Evolutionary conservation across 495 filamentous ascomycete species (phyloP), one percentile per base, ranked within the genome.

Genomic region (Hyaloscypha bicolor): DNA sequence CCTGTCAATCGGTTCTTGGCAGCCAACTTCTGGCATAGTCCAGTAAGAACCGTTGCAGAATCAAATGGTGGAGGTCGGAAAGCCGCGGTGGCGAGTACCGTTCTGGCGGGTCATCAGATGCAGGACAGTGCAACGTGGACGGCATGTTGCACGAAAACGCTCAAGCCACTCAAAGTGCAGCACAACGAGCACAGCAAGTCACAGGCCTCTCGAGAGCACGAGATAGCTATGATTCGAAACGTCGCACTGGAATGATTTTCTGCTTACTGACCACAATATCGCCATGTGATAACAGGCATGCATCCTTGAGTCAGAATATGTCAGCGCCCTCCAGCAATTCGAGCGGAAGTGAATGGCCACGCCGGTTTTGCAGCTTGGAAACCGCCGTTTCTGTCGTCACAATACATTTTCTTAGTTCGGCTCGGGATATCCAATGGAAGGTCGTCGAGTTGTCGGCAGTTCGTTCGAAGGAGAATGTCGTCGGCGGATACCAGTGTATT

Each of bases 91-190:
- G 21, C 53, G 19, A 56, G 53, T 56, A 56, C 53, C 53, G 16
- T 56, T 56, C 6, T 31, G 29, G 53, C 53, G 53, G 53, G 53
- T 56, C 53, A 30, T 48, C 35, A 37, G 35, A 37, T 37, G 35
- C 35, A 37, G 22, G 53, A 8, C 53, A 29, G 53, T 56, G 53
- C 51, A 6, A 53, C 9, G 51, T 53, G 51, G 51, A 25, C 51
- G 9, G 51, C 53, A 56, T 25, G 29, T 25, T 56, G 53, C 22
- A 56, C 29, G 21, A 8, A 29, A 56, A 31, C 53, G 29, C 21
- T 31, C 21, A 9, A 29, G 22, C 53, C 21, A 56, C 29, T 31
- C 21, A 30, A 31, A 25, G 53, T 56, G 25, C 11, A 29, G n/a
- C 53, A 31, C 53, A 0, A 19, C 2, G 16, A 48, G 16, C 42